Percentiles rank a stretch among this genome's conserved stretches.
These are phyloP conservation scores for Stentor coeruleus DNA, from an alignment of 73 alveolate genomes.

Conservation along the genomic window DNA sequence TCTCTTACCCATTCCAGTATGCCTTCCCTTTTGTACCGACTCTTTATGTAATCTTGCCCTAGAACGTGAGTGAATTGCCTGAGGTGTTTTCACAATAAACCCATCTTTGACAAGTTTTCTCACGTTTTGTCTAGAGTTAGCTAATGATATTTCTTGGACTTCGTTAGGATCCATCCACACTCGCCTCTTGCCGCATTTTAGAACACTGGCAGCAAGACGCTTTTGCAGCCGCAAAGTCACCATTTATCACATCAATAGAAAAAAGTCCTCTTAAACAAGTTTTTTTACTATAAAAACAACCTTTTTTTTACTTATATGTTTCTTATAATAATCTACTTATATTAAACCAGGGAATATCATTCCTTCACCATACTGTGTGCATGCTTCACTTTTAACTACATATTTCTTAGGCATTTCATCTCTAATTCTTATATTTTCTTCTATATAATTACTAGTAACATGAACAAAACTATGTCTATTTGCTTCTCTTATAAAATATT, in stretches of 20 bases:
- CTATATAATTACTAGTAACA: neutral
- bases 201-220: constrained; percentile 87
- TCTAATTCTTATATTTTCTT: too few species aligned
- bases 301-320: too few species aligned
- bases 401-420: neutral
- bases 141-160: constrained; percentile 80
- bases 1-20: constrained; percentile 94
- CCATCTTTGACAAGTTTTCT: constrained; percentile 93
- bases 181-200: constrained; percentile 87
- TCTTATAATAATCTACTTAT: too few species aligned
- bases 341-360: neutral
- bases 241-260: too few species aligned
- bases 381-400: neutral
- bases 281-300: too few species aligned
- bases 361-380: constrained; percentile 24
- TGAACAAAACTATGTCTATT: neutral
- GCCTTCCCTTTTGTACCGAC: constrained; percentile 61
- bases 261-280: too few species aligned
- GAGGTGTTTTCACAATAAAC: constrained; percentile 84
- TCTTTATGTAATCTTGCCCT: constrained; percentile 58
- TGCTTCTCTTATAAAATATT: constrained; percentile 63
- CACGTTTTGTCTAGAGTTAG: constrained; percentile 88
- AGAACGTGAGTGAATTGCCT: constrained; percentile 88
- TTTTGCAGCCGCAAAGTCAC: constrained; percentile 80
- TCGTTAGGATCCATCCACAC: constrained; percentile 97